Percentiles rank a stretch among this genome's conserved stretches.
Conservation (phyloP, 805 yeast species). For the Ogataea glucozyma region DNA sequence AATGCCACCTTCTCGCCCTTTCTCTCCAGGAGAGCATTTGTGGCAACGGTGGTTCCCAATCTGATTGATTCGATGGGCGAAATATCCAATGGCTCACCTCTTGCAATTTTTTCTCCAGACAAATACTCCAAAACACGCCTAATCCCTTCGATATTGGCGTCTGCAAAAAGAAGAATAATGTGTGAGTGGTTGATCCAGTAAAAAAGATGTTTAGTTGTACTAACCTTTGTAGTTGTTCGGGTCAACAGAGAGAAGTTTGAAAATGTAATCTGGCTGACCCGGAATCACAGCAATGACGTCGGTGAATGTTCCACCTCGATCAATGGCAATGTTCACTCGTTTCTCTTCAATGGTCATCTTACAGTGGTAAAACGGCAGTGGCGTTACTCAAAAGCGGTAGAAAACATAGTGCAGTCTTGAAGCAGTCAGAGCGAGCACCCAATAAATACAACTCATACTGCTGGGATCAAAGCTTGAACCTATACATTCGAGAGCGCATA, state of each 20-base stretch:
- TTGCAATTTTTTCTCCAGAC: conserved; percentile 15
- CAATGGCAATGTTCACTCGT: conserved; percentile 13
- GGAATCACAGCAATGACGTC: conserved; percentile 49
- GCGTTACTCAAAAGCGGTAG: not conserved
- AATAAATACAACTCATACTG: too few relatives aligned
- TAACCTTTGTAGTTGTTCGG: conserved; percentile 22
- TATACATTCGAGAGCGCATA: conserved; percentile 3
- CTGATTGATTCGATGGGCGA: conserved; percentile 21
- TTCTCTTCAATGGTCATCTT: conserved; percentile 8
- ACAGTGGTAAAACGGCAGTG: too few relatives aligned
- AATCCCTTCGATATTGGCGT: conserved; percentile 30
- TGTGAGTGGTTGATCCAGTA: not conserved
- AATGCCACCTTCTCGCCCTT: conserved; percentile 21
- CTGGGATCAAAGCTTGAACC: too few relatives aligned
- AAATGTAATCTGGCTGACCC: conserved; percentile 38
- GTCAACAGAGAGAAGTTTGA: conserved; percentile 27
- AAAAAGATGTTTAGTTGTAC: not conserved
- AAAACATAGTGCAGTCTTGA: too few relatives aligned
- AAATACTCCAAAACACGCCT: conserved; percentile 22
- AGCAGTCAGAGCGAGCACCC: too few relatives aligned
- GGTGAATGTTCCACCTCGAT: conserved; percentile 45
- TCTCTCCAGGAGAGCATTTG: conserved; percentile 23
- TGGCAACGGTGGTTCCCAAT: conserved; percentile 30
- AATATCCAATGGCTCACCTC: conserved; percentile 18
- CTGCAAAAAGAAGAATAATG: conserved; percentile 5